Percentiles rank a stretch among this genome's conserved stretches.
Evolutionary conservation across 169 alveolate genomes (phyloP).

Genomic region (Plasmodium gallinaceum): DNA sequence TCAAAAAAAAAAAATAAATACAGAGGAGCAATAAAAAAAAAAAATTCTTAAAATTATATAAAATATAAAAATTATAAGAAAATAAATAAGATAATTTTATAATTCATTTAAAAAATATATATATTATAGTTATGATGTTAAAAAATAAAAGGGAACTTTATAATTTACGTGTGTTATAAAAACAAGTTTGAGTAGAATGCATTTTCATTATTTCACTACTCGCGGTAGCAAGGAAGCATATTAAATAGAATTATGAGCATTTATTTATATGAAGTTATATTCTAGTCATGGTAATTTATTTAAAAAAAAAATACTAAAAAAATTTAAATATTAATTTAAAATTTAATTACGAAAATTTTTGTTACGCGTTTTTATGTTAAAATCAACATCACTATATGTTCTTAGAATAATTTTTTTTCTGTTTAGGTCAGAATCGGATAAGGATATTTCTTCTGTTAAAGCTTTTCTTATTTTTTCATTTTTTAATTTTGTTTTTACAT

Average conservation of each 20-base stretch:
- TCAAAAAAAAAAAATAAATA: neutral
- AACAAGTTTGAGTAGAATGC: neutral
- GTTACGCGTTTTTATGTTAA: conserved; percentile 12
- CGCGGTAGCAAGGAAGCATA: conserved; percentile 7
- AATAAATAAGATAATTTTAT: neutral
- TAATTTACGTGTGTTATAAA: too few relatives aligned
- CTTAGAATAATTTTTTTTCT: conserved; percentile 58
- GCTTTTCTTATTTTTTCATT: conserved; percentile 29
- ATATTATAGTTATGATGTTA: too few relatives aligned
- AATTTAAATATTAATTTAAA: neutral
- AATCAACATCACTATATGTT: conserved; percentile 75
- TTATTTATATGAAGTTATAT: neutral
- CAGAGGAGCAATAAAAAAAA: neutral
- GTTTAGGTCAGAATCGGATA: conserved; percentile 65
- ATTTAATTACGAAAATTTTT: neutral
- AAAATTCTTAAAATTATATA: neutral
- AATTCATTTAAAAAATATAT: neutral
- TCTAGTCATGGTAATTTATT: neutral
- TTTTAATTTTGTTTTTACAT: conserved; percentile 7
- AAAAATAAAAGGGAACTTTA: too few relatives aligned
- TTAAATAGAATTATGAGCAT: neutral
- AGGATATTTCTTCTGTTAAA: conserved; percentile 16
- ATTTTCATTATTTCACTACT: conserved; percentile 2
- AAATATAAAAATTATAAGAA: conserved; percentile 1
- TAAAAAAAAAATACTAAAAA: conserved; percentile 8